Conservation (phyloP, 169 alveolate genomes). For the Amoebophrya sp. region DNA sequence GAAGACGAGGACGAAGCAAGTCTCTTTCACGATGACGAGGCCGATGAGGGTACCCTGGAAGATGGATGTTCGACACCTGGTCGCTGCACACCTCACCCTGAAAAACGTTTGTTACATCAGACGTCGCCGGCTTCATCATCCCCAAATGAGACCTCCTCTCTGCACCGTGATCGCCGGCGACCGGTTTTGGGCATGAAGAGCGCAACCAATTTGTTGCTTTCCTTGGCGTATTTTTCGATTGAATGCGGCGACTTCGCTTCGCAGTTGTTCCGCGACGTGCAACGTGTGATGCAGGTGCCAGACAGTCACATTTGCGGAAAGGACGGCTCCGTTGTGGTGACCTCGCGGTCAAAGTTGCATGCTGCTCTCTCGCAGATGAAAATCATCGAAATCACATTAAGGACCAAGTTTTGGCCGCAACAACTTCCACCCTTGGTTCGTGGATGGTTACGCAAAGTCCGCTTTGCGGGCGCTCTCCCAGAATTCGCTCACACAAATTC, state of each 20-base stretch:
- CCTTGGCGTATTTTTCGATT: not conserved
- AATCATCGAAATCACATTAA: not conserved
- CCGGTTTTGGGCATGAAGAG: not conserved
- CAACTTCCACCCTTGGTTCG: not conserved
- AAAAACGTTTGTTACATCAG: not conserved
- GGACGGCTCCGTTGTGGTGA: not conserved
- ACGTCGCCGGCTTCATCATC: not conserved
- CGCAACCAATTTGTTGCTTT: not conserved
- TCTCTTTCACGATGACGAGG: not conserved
- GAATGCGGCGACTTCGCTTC: not conserved
- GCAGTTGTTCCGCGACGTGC: not conserved
- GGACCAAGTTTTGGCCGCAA: not conserved
- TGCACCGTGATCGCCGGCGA: not conserved
- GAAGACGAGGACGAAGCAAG: not conserved
- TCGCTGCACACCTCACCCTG: not conserved
- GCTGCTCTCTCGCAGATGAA: not conserved
- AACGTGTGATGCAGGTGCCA: not conserved
- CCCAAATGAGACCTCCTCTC: too few relatives aligned
- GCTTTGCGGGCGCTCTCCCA: not conserved
- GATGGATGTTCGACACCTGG: not conserved
- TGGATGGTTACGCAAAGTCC: not conserved
- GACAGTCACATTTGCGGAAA: not conserved
- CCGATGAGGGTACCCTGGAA: not conserved
- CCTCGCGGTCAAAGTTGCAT: not conserved
- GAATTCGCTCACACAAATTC: not conserved